phyloP scores from a whole-genome alignment of 1,139 yeast genomes.

The Blastobotrys capitulatus region DNA sequence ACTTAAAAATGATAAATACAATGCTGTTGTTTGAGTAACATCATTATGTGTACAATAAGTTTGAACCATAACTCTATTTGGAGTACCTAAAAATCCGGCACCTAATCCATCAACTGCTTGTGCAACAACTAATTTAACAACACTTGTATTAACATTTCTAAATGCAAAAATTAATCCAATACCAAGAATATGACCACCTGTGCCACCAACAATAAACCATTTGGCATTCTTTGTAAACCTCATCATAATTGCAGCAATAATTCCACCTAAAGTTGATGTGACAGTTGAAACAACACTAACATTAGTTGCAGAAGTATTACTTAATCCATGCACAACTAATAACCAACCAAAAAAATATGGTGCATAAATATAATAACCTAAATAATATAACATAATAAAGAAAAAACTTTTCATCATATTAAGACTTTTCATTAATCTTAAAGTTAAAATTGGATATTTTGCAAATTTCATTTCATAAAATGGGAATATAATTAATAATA shows the following conservation, averaged over 20 bases:
- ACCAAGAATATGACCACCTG: constrained; percentile 47
- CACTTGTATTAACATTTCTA: constrained; percentile 15
- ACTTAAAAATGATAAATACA: constrained; percentile 20
- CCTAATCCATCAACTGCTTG: constrained; percentile 22
- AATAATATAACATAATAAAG: constrained; percentile 14
- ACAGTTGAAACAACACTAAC: constrained; percentile 56
- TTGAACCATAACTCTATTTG: constrained; percentile 21
- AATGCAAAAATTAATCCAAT: constrained; percentile 36
- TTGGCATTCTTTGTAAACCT: constrained; percentile 46
- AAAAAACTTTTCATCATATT: constrained; percentile 13
- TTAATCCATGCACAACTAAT: constrained; percentile 49
- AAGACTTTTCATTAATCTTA: constrained; percentile 9
- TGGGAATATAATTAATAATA: constrained; percentile 14
- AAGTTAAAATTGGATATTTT: constrained; percentile 14
- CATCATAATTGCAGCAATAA: constrained; percentile 51
- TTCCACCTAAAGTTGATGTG: constrained; percentile 51
- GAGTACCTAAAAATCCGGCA: constrained; percentile 20
- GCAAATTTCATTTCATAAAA: constrained; percentile 14
- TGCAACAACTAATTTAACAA: constrained; percentile 17
- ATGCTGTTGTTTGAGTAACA: constrained; percentile 22
- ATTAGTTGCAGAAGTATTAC: constrained; percentile 57
- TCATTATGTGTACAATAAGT: constrained; percentile 18
- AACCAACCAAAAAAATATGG: constrained; percentile 31
- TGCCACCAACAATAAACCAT: constrained; percentile 53
- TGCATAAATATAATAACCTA: constrained; percentile 16